These are phyloP conservation scores for Neurospora sp. DNA, from an alignment of 495 filamentous ascomycete genomes.

Conservation along the genomic window DNA sequence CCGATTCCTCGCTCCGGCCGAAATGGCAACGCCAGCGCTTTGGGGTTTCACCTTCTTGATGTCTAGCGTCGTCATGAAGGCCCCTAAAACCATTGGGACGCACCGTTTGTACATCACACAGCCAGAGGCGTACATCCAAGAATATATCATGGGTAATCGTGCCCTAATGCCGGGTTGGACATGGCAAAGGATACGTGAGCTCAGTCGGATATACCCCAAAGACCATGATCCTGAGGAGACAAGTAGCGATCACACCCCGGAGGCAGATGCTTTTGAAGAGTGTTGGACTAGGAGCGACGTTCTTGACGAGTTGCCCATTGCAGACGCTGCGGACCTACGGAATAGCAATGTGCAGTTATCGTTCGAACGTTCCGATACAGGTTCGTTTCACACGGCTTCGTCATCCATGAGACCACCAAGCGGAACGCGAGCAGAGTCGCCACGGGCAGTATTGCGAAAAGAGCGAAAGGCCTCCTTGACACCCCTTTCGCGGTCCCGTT, in stretches of 20 bases:
- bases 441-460: constrained; percentile 18
- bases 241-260: constrained; percentile 33
- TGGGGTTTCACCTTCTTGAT: constrained; percentile 59
- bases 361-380: constrained; percentile 23
- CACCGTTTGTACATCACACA: constrained; percentile 57
- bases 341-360: constrained; percentile 23
- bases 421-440: constrained; percentile 24
- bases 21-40: constrained; percentile 55
- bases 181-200: constrained; percentile 49
- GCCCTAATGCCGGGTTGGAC: constrained; percentile 43
- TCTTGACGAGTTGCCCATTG: constrained; percentile 38
- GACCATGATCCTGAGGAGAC: constrained; percentile 8
- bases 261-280: constrained; percentile 50
- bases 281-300: constrained; percentile 41
- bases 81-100: constrained; percentile 27
- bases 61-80: constrained; percentile 54
- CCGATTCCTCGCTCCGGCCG: constrained; percentile 51
- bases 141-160: constrained; percentile 38
- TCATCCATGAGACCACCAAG: constrained; percentile 11
- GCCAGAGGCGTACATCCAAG: constrained; percentile 54
- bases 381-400: neutral
- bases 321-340: constrained; percentile 28
- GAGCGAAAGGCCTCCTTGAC: constrained; percentile 34
- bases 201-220: constrained; percentile 45
- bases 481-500: constrained; percentile 34